Conservation (phyloP, 169 alveolate species). For the Miamiensis avidus region DNA sequence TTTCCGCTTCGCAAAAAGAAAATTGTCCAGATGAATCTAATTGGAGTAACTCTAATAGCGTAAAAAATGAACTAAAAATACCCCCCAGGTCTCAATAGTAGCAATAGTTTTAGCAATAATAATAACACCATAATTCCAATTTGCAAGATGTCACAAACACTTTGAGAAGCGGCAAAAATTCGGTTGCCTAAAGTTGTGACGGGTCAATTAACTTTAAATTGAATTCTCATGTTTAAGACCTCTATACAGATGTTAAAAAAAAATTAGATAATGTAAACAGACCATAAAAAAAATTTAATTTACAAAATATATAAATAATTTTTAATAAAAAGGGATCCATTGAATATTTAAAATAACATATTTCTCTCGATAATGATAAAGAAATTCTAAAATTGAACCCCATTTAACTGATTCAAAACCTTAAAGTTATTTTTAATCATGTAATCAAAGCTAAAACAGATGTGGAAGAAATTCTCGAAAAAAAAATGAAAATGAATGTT, state of each 20-base stretch:
- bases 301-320: neutral
- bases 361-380: neutral
- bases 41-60: neutral
- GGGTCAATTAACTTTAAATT: neutral
- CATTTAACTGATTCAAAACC: neutral
- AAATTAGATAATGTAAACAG: neutral
- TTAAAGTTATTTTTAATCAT: no score
- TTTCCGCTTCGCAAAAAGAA: neutral
- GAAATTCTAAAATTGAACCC: neutral
- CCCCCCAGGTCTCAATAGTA: neutral
- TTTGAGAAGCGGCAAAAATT: neutral
- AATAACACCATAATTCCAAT: neutral
- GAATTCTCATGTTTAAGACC: neutral
- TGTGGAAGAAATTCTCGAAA: neutral
- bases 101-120: no score
- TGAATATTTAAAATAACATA: no score
- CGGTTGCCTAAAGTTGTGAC: neutral
- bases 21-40: neutral
- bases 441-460: neutral
- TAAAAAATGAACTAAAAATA: neutral
- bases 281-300: no score
- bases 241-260: neutral
- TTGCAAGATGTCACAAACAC: neutral
- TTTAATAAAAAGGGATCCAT: neutral
- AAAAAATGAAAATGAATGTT: neutral